Conservation (phyloP, 2,329 filamentous ascomycete species). For the Calcarisporium arbuscula region DNA sequence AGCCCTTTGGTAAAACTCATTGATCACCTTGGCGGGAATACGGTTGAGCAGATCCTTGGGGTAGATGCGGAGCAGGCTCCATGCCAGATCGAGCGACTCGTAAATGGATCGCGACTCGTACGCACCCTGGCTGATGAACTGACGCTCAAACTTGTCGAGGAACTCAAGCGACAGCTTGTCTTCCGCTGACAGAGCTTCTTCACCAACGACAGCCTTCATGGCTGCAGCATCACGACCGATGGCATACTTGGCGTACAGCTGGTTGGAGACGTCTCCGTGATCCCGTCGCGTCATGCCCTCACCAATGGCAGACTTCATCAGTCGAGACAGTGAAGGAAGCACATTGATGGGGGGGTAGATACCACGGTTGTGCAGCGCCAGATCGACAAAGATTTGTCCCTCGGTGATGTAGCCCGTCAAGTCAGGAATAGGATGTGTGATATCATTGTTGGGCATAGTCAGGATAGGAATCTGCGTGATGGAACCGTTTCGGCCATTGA, state of each 20-base stretch:
- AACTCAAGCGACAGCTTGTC: slow-evolving; percentile 98
- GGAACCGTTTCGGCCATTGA: slow-evolving; percentile 91
- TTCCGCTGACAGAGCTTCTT: slow-evolving; percentile 90
- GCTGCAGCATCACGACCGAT: slow-evolving; percentile 96
- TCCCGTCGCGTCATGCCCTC: slow-evolving; percentile 95
- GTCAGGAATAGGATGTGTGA: slow-evolving; percentile 98
- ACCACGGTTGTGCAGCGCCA: slow-evolving; percentile 89
- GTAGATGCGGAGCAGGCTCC: slow-evolving; percentile 94
- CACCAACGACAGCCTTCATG: slow-evolving; percentile 99
- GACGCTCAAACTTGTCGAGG: slow-evolving; percentile 95
- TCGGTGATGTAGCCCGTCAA: slow-evolving; percentile 99
- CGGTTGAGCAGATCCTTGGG: slow-evolving; percentile 97
- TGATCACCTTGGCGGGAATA: slow-evolving; percentile 75
- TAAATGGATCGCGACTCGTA: slow-evolving; percentile 90
- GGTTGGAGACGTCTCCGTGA: slow-evolving; percentile 97
- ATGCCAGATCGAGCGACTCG: slow-evolving; percentile 92
- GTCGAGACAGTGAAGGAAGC: slow-evolving; percentile 90
- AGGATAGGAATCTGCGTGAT: slow-evolving; percentile 99
- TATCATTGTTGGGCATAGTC: slow-evolving; percentile 99
- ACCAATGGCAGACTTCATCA: slow-evolving; percentile 99
- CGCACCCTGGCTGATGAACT: slow-evolving; percentile 84
- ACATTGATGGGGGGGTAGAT: slow-evolving; percentile 99
- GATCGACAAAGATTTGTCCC: slow-evolving; percentile 96
- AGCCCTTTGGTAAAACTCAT: slow-evolving; percentile 74
- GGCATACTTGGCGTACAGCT: slow-evolving; percentile 98